Conservation (phyloP, 2,329 filamentous ascomycete species). For the Aspergillus sp. region DNA sequence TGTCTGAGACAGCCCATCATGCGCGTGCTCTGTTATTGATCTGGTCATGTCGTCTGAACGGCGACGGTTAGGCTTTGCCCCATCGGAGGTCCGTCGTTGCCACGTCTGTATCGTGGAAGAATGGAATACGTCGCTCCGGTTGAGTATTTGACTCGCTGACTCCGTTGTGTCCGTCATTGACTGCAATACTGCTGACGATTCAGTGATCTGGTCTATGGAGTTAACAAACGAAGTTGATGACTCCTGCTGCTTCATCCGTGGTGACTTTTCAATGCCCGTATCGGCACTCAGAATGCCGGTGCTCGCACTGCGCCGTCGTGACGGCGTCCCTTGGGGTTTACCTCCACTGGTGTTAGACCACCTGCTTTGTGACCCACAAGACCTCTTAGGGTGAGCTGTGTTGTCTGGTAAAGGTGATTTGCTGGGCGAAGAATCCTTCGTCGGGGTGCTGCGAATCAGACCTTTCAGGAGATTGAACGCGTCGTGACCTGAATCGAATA, state of each 20-base stretch:
- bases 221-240: constrained; percentile 75
- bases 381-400: constrained; percentile 19
- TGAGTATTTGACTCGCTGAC: constrained; percentile 87
- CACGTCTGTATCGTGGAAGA: constrained; percentile 64
- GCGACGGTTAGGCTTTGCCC: constrained; percentile 26
- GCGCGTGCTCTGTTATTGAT: constrained; percentile 25
- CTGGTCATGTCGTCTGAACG: constrained; percentile 38
- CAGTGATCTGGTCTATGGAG: constrained; percentile 70
- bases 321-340: constrained; percentile 12
- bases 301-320: constrained; percentile 61
- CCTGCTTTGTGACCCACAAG: constrained; percentile 17
- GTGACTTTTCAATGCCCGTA: constrained; percentile 50
- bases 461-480: constrained; percentile 75
- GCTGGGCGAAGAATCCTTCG: constrained; percentile 38
- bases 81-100: constrained; percentile 28
- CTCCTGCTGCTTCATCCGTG: constrained; percentile 56
- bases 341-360: constrained; percentile 23
- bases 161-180: constrained; percentile 71
- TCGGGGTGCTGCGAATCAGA: constrained; percentile 65
- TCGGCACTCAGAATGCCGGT: constrained; percentile 55
- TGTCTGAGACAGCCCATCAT: constrained; percentile 7
- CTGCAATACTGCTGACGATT: constrained; percentile 69
- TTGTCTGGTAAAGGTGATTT: constrained; percentile 17
- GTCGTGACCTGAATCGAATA: constrained; percentile 82
- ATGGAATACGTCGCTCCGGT: constrained; percentile 83